These are phyloP conservation scores for Beauveria bassiana DNA, from an alignment of 2,329 filamentous ascomycete species.

Conservation along the genomic window DNA sequence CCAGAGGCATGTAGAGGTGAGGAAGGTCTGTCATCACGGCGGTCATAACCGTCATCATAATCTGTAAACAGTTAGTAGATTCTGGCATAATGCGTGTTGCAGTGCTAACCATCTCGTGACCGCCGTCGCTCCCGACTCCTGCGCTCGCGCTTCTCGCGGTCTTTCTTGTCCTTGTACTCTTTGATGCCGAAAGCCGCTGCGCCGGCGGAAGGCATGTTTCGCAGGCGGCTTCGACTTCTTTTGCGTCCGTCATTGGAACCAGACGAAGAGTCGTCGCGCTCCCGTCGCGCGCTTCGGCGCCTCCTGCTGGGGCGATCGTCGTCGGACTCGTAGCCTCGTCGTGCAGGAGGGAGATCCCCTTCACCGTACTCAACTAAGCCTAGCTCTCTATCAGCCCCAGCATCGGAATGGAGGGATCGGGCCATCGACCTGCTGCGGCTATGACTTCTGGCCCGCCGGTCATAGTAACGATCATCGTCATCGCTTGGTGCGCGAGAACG, in stretches of 20 bases:
- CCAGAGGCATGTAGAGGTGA: constrained; percentile 45
- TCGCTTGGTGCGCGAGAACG: constrained; percentile 15
- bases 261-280: constrained; percentile 23
- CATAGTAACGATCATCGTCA: constrained; percentile 29
- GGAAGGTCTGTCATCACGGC: constrained; percentile 30
- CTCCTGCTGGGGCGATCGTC: neutral
- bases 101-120: constrained; percentile 18
- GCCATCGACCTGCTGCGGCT: constrained; percentile 43
- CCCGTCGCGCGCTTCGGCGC: constrained; percentile 30
- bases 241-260: constrained; percentile 31
- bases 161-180: constrained; percentile 45
- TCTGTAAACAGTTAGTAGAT: constrained; percentile 19
- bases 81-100: neutral
- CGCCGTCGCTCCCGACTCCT: constrained; percentile 20
- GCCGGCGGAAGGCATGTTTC: constrained; percentile 49
- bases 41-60: constrained; percentile 31
- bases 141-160: constrained; percentile 35
- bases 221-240: constrained; percentile 46
- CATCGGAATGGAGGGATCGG: constrained; percentile 42
- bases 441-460: constrained; percentile 26
- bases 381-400: constrained; percentile 56
- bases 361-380: constrained; percentile 61
- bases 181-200: constrained; percentile 57
- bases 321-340: constrained; percentile 28
- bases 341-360: constrained; percentile 43